Evolutionary conservation across 2,329 filamentous ascomycete genomes (phyloP).

Genomic region (Aureobasidium subglaciale): DNA sequence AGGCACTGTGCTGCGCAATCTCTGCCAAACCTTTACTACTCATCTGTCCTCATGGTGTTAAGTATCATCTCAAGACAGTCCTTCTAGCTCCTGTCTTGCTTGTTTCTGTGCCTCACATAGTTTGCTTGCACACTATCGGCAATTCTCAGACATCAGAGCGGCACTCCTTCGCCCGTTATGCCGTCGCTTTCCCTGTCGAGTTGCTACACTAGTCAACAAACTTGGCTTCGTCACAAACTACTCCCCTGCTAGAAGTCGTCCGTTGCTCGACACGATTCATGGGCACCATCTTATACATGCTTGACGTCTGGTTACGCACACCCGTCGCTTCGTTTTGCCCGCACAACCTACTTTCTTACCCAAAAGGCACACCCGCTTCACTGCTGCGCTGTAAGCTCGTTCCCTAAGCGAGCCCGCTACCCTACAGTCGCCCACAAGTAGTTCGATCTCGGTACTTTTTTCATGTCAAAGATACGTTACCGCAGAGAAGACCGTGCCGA

Average conservation of each 20-base stretch:
- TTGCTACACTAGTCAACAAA: neutral
- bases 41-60: too few species aligned
- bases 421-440: neutral
- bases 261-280: slow-evolving; percentile 3
- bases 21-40: too few species aligned
- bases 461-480: neutral
- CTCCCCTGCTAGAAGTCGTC: neutral
- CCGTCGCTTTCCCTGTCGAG: neutral
- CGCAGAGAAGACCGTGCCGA: neutral
- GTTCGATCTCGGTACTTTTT: neutral
- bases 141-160: neutral
- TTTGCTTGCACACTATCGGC: neutral
- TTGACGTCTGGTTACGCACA: neutral
- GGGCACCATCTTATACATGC: slow-evolving; percentile 5
- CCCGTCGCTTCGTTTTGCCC: slow-evolving; percentile 2
- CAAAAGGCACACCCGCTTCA: neutral
- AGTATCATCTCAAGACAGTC: neutral
- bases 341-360: neutral
- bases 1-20: neutral
- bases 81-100: neutral
- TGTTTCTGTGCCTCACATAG: neutral
- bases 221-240: neutral
- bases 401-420: neutral
- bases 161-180: neutral
- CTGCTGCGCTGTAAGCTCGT: too few species aligned